A percentile compares a stretch with the other conserved stretches of the same genome.
Evolutionary conservation across 1,139 yeast genomes (phyloP).

Genomic region (Geotrichum phurueaensis): DNA sequence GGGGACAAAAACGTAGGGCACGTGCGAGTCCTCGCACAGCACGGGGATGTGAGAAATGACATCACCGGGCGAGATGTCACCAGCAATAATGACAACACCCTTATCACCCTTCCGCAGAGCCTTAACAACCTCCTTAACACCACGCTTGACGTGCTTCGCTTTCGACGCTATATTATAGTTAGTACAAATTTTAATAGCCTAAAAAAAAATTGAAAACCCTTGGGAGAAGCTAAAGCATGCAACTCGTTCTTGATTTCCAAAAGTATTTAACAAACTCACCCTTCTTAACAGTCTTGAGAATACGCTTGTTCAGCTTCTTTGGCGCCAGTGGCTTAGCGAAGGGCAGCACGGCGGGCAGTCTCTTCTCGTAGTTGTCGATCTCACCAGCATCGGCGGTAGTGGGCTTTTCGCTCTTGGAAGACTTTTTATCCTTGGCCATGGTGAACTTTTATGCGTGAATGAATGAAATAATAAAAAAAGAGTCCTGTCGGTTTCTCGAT

Average conservation of each 20-base stretch:
- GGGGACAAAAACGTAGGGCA: constrained; percentile 89
- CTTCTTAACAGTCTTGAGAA: constrained; percentile 90
- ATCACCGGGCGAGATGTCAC: constrained; percentile 96
- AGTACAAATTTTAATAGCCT: background rate
- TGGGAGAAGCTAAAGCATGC: background rate
- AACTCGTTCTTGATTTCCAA: background rate
- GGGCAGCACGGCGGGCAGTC: constrained; percentile 84
- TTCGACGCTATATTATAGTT: constrained; percentile 58
- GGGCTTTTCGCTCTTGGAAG: constrained; percentile 23
- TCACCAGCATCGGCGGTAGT: constrained; percentile 24
- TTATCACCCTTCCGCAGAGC: constrained; percentile 96
- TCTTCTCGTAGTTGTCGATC: constrained; percentile 83
- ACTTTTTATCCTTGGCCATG: constrained; percentile 33
- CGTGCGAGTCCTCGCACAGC: constrained; percentile 86
- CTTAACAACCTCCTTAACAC: constrained; percentile 97
- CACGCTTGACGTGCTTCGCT: constrained; percentile 97
- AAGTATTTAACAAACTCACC: constrained; percentile 21
- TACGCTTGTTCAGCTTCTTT: constrained; percentile 91
- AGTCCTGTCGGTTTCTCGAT: background rate
- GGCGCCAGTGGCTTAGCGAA: constrained; percentile 95
- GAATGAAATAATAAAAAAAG: background rate
- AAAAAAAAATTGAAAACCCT: background rate
- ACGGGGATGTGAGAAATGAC: constrained; percentile 97
- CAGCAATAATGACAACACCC: constrained; percentile 93
- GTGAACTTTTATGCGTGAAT: constrained; percentile 10